Percentiles rank a stretch among this genome's conserved stretches.
Conservation (phyloP, 2,329 filamentous ascomycete species). For the Cordyceps militaris region DNA sequence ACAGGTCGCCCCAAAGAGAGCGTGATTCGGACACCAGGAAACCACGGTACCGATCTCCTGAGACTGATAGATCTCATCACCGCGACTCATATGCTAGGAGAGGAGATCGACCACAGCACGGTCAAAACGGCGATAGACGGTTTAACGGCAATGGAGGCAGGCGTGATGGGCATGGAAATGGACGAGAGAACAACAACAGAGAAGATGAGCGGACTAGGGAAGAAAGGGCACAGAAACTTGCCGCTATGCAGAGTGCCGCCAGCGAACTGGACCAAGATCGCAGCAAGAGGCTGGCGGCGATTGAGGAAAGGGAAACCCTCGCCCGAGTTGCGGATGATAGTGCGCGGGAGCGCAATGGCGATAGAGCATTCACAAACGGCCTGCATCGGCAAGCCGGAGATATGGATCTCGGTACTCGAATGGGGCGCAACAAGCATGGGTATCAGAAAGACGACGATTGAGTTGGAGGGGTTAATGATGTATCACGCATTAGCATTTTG, state of each 20-base stretch:
- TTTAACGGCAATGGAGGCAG: background rate
- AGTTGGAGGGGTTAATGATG: background rate
- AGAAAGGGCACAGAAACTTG: slow-evolving; percentile 59
- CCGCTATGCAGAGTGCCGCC: slow-evolving; percentile 67
- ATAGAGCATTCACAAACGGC: slow-evolving; percentile 56
- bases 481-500: background rate
- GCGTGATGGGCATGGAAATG: background rate
- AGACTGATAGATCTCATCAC: background rate
- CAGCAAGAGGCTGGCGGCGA: slow-evolving; percentile 56
- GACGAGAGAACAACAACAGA: slow-evolving; percentile 18
- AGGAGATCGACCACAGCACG: background rate
- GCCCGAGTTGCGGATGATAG: slow-evolving; percentile 61
- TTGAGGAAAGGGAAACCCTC: slow-evolving; percentile 58
- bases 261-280: slow-evolving; percentile 64
- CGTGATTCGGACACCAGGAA: slow-evolving; percentile 11
- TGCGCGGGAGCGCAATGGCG: slow-evolving; percentile 55
- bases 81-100: slow-evolving; percentile 10
- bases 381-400: slow-evolving; percentile 53
- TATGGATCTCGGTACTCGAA: slow-evolving; percentile 44
- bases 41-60: background rate
- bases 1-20: slow-evolving; percentile 15
- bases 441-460: slow-evolving; percentile 40
- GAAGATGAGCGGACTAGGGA: slow-evolving; percentile 29
- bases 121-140: background rate
- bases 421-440: slow-evolving; percentile 41